Evolutionary conservation across 805 yeast genomes (phyloP), one percentile per base, ranked within the genome.

Genomic region (Clavispora phyllophila): DNA sequence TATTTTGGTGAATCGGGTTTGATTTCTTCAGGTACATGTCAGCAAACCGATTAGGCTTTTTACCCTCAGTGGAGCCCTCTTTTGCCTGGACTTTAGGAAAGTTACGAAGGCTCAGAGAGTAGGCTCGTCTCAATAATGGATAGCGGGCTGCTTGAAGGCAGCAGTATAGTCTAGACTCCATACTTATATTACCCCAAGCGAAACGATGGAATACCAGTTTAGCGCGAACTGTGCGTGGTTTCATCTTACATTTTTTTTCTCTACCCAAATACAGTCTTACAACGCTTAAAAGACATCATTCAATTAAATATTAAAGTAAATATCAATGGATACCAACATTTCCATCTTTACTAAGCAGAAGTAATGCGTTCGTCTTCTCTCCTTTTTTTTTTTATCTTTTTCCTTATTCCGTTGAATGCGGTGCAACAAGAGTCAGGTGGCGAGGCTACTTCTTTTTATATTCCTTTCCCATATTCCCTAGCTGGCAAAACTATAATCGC

Each of bases 31-130:
- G 41, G 39, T 56, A 63, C 46, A 53, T 50, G 35, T 55, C 54
- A 17, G 70, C 70, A 54, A 67, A 67, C 44, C 72, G 48, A 41
- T 66, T 67, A 12, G 58, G 49, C 47, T 57, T 60, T 17, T 45
- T 42, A 6, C 42, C 27, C 5, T 29, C 39, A 1, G 22, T 19
- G 12, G 23, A 13, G 8, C 28, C 37, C 6, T 33, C 24, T 19
- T 33, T 33, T 22, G 23, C 23, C 36, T 6, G 36, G 13, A 33
- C 36, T 13, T 33, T 33, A 15, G 36, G 36, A 2, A 33, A 33
- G 14, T 22, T 19, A 10, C 25, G 23, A n/a, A 33, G 36, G 25
- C 14, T 33, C 36, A 33, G 23, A 4, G 24, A 19, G 9, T 33
- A 33, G 2, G 24, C 14, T 12, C 36, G 36, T 5, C 14, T 25